A percentile compares a stretch with the other conserved stretches of the same genome.
Conservation (phyloP, 2,329 filamentous ascomycete species). For the Fusarium sp. region DNA sequence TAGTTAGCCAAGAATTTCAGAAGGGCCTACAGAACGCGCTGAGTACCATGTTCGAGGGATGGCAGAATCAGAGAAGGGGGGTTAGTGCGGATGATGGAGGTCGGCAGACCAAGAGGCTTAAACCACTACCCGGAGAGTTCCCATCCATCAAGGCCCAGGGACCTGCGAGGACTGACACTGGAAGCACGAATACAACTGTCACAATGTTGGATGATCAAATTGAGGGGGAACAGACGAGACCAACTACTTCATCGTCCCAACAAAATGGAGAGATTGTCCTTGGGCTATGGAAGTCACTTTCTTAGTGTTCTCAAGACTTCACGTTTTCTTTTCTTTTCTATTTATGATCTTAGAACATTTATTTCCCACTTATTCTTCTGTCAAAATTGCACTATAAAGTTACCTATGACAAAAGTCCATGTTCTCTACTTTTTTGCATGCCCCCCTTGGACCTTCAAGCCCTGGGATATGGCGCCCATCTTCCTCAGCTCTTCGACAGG, state of each 20-base stretch:
- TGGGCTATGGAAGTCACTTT: background rate
- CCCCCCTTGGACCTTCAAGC: background rate
- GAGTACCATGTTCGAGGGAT: background rate
- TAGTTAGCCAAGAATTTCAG: background rate
- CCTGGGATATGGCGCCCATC: background rate
- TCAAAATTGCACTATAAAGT: background rate
- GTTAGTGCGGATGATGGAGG: background rate
- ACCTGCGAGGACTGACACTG: background rate
- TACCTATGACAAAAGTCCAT: background rate
- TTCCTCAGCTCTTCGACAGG: constrained; percentile 3
- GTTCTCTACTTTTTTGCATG: background rate
- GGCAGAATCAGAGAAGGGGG: background rate
- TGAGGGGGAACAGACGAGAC: background rate
- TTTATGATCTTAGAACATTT: background rate
- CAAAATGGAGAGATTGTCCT: background rate
- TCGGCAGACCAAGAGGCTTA: background rate
- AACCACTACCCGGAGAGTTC: background rate
- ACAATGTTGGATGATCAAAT: background rate
- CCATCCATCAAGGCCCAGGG: background rate
- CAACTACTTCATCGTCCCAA: background rate
- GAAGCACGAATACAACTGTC: background rate
- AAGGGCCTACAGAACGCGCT: background rate
- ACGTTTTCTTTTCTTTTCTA: accelerated
- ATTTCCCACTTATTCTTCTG: accelerated
- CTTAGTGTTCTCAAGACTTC: background rate